phyloP scores from a whole-genome alignment of 208 protist species.

The Angomonas desouzai region DNA sequence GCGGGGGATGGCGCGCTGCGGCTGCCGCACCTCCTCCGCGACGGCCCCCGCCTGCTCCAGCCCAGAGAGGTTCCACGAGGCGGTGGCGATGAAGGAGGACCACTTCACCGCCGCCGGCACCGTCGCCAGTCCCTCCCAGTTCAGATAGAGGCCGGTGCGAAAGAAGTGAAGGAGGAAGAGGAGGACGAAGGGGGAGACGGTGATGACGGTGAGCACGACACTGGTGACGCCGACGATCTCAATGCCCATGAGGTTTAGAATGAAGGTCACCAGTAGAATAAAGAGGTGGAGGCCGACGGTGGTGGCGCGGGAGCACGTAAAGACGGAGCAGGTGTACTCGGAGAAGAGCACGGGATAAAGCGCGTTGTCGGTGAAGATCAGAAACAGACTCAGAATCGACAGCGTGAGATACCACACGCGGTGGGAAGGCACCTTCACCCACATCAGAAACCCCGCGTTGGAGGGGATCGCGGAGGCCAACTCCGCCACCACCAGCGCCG shows the following conservation, averaged over 20 bases:
- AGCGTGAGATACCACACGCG: slow-evolving; percentile 63
- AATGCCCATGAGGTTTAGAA: slow-evolving; percentile 65
- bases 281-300: slow-evolving; percentile 32
- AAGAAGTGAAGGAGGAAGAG: slow-evolving; percentile 61
- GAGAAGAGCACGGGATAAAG: slow-evolving; percentile 79
- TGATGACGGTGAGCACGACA: slow-evolving; percentile 50
- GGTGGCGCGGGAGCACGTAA: slow-evolving; percentile 25
- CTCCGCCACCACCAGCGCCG: slow-evolving; percentile 68
- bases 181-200: slow-evolving; percentile 55
- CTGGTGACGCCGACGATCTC: slow-evolving; percentile 57
- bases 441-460: slow-evolving; percentile 75
- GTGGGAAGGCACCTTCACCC: slow-evolving; percentile 61
- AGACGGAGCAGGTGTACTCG: slow-evolving; percentile 61
- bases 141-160: slow-evolving; percentile 51
- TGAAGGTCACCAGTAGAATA: slow-evolving; percentile 48
- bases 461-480: slow-evolving; percentile 68
- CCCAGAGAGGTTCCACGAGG: slow-evolving; percentile 81
- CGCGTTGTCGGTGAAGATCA: slow-evolving; percentile 71
- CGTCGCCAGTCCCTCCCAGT: slow-evolving; percentile 62
- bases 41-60: slow-evolving; percentile 73
- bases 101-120: slow-evolving; percentile 59
- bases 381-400: slow-evolving; percentile 52
- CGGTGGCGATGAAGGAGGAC: slow-evolving; percentile 67
- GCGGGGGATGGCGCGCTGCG: slow-evolving; percentile 57
- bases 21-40: slow-evolving; percentile 58